Evolutionary conservation across 2,329 filamentous ascomycete species (phyloP).

Genomic region (Mollisia scopiformis): DNA sequence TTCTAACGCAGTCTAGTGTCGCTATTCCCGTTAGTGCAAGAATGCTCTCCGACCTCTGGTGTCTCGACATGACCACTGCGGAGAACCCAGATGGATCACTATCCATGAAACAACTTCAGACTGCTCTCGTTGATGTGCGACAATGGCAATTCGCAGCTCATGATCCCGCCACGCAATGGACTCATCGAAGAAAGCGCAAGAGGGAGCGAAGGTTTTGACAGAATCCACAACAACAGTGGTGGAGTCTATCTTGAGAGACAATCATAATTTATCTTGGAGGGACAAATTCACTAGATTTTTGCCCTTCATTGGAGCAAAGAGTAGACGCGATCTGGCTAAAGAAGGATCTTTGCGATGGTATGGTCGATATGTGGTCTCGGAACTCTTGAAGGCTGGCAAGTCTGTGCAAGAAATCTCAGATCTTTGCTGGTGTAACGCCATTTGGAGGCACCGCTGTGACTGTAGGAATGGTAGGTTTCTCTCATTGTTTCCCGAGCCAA

Average conservation of each 20-base stretch:
- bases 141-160: conserved; percentile 69
- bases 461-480: conserved; percentile 1
- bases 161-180: conserved; percentile 67
- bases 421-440: conserved; percentile 3
- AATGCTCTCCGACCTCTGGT: conserved; percentile 37
- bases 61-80: conserved; percentile 47
- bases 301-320: conserved; percentile 6
- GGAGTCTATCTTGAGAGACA: neutral
- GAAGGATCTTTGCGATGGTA: conserved; percentile 45
- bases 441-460: conserved; percentile 3
- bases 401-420: conserved; percentile 62
- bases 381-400: conserved; percentile 64
- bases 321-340: conserved; percentile 31
- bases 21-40: conserved; percentile 53
- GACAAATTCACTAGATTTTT: neutral
- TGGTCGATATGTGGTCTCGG: conserved; percentile 65
- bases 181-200: conserved; percentile 58
- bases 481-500: neutral
- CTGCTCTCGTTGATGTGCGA: conserved; percentile 59
- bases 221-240: conserved; percentile 60
- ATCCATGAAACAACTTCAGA: conserved; percentile 30
- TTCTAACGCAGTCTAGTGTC: conserved; percentile 30
- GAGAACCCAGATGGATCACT: conserved; percentile 26
- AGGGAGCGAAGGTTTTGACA: conserved; percentile 60
- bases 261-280: neutral